Conservation (phyloP, 768 basidiomycete genomes). For the Collybia sordida region DNA sequence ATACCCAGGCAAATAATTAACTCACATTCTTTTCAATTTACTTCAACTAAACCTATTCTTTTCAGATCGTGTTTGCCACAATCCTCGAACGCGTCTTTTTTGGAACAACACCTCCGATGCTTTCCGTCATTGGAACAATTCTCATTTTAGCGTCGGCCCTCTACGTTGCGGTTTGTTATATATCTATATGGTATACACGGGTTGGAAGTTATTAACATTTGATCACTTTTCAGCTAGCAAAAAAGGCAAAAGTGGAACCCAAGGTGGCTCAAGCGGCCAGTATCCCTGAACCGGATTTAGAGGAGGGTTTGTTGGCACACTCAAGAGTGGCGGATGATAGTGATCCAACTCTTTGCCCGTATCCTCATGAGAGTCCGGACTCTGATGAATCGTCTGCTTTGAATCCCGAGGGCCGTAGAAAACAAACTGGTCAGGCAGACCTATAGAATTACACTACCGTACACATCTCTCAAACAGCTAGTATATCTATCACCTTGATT, state of each 20-base stretch:
- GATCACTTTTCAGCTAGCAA: neutral
- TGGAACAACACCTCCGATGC: conserved; percentile 51
- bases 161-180: conserved; percentile 58
- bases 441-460: too few relatives aligned
- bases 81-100: conserved; percentile 68
- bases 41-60: neutral
- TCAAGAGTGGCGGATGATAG: neutral
- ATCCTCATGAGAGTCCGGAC: too few relatives aligned
- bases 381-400: too few relatives aligned
- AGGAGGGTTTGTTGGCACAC: neutral
- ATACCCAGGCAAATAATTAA: conserved; percentile 3
- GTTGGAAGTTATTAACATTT: neutral
- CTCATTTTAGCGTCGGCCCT: conserved; percentile 66
- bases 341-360: too few relatives aligned
- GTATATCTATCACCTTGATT: too few relatives aligned
- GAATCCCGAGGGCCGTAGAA: too few relatives aligned
- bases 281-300: neutral
- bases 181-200: neutral
- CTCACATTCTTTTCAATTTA: neutral
- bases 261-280: neutral
- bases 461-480: too few relatives aligned
- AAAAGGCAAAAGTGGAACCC: neutral
- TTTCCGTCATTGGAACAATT: conserved; percentile 60
- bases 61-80: conserved; percentile 65
- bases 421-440: too few relatives aligned